Conservation (phyloP, 208 protist genomes). For the Crithidia expoeki region DNA sequence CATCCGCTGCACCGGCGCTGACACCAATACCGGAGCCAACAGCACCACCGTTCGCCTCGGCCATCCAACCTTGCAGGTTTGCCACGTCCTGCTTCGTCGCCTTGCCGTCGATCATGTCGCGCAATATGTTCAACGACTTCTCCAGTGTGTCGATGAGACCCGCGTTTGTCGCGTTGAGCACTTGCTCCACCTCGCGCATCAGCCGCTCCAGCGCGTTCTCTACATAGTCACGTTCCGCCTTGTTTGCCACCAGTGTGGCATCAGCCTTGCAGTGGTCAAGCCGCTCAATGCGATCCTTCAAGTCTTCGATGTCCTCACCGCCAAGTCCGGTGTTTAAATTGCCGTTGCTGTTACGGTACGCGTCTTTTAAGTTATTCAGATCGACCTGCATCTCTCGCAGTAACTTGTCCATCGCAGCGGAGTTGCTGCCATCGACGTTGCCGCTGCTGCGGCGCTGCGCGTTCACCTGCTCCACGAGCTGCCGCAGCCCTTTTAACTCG, state of each 20-base stretch:
- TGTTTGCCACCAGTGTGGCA: slow-evolving; percentile 87
- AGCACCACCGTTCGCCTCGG: slow-evolving; percentile 40
- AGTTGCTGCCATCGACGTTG: slow-evolving; percentile 13
- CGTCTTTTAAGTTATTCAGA: slow-evolving; percentile 49
- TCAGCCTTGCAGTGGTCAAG: slow-evolving; percentile 90
- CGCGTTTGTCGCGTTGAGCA: slow-evolving; percentile 90
- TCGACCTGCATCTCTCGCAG: slow-evolving; percentile 75
- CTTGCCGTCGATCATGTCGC: slow-evolving; percentile 92
- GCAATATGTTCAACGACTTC: slow-evolving; percentile 88
- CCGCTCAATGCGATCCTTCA: slow-evolving; percentile 72
- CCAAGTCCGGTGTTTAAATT: slow-evolving; percentile 20
- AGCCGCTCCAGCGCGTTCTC: slow-evolving; percentile 91
- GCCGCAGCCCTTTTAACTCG: slow-evolving; percentile 60
- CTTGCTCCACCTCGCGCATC: slow-evolving; percentile 93
- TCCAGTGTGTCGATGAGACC: slow-evolving; percentile 92
- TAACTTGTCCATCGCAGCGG: slow-evolving; percentile 19
- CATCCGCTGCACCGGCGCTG: slow-evolving; percentile 53
- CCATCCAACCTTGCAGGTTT: slow-evolving; percentile 71
- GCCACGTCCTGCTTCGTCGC: slow-evolving; percentile 86
- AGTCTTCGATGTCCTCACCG: slow-evolving; percentile 48
- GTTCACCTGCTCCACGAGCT: slow-evolving; percentile 54
- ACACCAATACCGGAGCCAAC: slow-evolving; percentile 18
- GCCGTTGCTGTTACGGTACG: slow-evolving; percentile 19
- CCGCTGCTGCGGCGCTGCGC: slow-evolving; percentile 20
- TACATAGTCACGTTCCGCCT: slow-evolving; percentile 92